phyloP scores from a whole-genome alignment of 345 rosid species.

The Orychophragmus violaceus region DNA sequence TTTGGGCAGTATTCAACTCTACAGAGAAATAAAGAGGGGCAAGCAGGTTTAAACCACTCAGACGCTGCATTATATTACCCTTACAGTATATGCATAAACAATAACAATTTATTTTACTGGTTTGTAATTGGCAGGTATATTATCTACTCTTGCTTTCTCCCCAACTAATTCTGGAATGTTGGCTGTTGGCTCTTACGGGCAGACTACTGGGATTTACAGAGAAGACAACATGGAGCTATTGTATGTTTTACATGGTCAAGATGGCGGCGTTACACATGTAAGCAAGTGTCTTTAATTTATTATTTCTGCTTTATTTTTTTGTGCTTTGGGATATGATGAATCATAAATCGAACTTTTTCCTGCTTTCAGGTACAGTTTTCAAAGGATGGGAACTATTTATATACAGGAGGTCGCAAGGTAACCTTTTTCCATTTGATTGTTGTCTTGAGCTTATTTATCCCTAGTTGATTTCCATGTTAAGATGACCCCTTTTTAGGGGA shows the following conservation, averaged over 20 bases:
- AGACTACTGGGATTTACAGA: conserved; percentile 74
- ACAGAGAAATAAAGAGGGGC: conserved; percentile 88
- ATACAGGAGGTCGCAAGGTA: conserved; percentile 95
- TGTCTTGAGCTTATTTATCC: background rate
- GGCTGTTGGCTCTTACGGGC: conserved; percentile 89
- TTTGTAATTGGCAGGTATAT: conserved; percentile 50
- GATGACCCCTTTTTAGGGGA: background rate
- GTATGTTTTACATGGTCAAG: conserved; percentile 90
- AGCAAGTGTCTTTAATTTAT: conserved; percentile 20
- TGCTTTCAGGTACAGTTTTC: conserved; percentile 79
- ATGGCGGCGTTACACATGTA: conserved; percentile 95
- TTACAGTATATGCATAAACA: background rate
- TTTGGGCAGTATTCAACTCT: conserved; percentile 62
- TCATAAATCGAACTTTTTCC: background rate
- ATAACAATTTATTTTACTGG: background rate
- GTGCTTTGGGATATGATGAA: conserved; percentile 11
- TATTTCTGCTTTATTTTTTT: background rate
- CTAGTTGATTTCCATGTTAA: background rate
- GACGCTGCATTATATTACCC: background rate
- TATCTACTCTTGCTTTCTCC: conserved; percentile 79
- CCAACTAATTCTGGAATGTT: conserved; percentile 76
- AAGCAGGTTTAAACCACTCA: conserved; percentile 48
- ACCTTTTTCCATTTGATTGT: background rate
- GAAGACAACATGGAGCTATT: conserved; percentile 97
- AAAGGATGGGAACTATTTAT: conserved; percentile 88